These are phyloP conservation scores for Crepidotus sp. DNA, from an alignment of 1,284 basidiomycete genomes.

Conservation along the genomic window DNA sequence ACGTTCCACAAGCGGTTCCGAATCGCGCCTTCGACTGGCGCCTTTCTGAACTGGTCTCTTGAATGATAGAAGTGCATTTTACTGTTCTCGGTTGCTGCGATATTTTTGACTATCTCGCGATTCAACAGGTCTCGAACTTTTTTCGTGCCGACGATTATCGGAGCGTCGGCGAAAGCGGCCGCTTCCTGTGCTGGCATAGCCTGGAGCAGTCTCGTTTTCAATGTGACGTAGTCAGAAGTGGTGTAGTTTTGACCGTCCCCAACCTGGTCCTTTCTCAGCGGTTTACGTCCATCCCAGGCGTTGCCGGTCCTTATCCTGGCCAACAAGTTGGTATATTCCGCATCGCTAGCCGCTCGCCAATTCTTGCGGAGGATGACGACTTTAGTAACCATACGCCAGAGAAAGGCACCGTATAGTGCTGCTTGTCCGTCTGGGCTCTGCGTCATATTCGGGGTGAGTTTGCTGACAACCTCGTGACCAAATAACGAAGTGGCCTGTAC, in stretches of 20 bases:
- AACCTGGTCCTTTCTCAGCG: background rate
- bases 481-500: no score
- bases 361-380: constrained; percentile 3
- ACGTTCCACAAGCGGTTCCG: background rate
- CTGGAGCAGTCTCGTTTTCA: background rate
- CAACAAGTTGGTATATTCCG: constrained; percentile 2
- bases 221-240: background rate
- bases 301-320: background rate
- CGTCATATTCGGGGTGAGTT: no score
- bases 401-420: constrained; percentile 1
- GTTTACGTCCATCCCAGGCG: background rate
- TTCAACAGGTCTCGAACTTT: constrained; percentile 1
- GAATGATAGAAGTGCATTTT: background rate
- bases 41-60: background rate
- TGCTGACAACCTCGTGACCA: no score
- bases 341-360: background rate
- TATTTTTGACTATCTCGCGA: background rate
- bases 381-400: background rate
- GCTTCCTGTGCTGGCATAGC: background rate
- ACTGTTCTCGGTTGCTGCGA: background rate
- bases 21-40: background rate
- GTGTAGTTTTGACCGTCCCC: background rate
- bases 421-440: no score
- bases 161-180: background rate
- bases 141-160: background rate